Percentiles rank a stretch among this genome's conserved stretches.
Evolutionary conservation across 257 asterid species (phyloP).

Genomic region (Penstemon newberryi): DNA sequence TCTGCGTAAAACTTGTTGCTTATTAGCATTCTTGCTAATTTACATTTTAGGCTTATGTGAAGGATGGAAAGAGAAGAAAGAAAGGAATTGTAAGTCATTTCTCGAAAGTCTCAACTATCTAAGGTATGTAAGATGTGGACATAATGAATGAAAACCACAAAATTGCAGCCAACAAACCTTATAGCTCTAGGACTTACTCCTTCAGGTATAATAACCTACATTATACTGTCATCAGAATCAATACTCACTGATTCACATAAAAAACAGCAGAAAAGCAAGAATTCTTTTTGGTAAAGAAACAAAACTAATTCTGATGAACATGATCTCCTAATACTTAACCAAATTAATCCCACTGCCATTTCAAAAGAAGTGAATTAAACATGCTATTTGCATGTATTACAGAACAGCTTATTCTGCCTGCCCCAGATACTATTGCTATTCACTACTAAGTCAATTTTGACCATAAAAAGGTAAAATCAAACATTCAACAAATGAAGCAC

Average conservation of each 20-base stretch:
- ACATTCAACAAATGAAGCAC: not conserved
- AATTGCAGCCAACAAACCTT: constrained; percentile 12
- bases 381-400: not conserved
- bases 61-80: not conserved
- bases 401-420: not conserved
- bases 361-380: not conserved
- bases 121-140: not conserved
- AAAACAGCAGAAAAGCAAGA: not conserved
- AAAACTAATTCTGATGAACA: not conserved
- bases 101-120: not conserved
- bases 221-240: not conserved
- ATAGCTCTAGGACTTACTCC: not conserved
- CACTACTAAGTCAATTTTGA: not conserved
- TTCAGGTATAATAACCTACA: not conserved
- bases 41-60: not conserved
- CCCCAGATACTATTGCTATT: not conserved
- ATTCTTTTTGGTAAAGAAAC: not conserved
- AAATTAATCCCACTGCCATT: constrained; percentile 15
- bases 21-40: not conserved
- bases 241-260: not conserved
- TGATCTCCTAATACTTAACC: not conserved
- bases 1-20: not conserved
- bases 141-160: not conserved
- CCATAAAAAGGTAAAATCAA: constrained; percentile 1
- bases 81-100: not conserved